phyloP scores from a whole-genome alignment of 169 alveolate species.

The Eimeria maxima region DNA sequence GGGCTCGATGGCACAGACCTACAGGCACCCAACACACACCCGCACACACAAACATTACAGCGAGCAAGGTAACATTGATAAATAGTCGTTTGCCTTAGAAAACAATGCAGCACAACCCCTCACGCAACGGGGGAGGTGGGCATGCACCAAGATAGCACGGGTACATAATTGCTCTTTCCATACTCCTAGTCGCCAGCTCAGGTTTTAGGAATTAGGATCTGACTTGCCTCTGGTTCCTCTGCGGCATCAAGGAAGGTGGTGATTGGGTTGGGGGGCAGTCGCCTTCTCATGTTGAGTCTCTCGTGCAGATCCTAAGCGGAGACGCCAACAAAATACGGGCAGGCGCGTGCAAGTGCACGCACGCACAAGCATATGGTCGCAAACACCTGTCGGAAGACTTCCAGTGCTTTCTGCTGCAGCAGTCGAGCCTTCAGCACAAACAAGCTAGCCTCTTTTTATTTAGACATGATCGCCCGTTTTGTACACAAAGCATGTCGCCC shows the following conservation, averaged over 20 bases:
- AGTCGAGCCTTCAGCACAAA: not conserved
- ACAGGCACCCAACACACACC: not conserved
- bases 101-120: not conserved
- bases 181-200: not conserved
- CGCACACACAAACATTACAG: not conserved
- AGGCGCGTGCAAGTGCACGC: not conserved
- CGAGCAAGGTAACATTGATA: not conserved
- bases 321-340: not conserved
- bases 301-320: conserved; percentile 33
- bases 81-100: not conserved
- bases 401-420: not conserved
- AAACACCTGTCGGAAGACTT: not conserved
- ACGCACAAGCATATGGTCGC: not conserved
- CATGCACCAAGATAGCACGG: not conserved
- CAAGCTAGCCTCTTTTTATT: not conserved
- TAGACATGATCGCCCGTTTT: not conserved
- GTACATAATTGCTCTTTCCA: not conserved
- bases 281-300: conserved; percentile 28
- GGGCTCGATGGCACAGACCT: not conserved
- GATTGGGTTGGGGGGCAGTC: not conserved
- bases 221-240: conserved; percentile 39
- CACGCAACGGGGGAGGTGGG: not conserved
- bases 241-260: conserved; percentile 7
- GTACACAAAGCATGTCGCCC: not conserved
- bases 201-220: not conserved